A percentile compares a stretch with the other conserved stretches of the same genome.
phyloP scores from a whole-genome alignment of 73 alveolate species.

The Tetrahymena borealis region DNA sequence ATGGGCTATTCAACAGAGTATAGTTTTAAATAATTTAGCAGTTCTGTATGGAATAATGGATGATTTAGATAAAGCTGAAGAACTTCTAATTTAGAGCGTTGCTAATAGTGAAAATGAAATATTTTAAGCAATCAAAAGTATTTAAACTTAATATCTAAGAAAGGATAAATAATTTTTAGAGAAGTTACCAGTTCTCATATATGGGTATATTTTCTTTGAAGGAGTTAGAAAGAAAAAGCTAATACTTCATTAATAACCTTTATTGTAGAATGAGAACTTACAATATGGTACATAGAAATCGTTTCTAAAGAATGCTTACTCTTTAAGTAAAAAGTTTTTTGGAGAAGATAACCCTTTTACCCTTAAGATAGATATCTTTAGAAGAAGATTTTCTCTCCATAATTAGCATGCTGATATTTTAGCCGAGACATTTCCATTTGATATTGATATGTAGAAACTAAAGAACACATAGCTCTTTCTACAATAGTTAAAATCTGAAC shows the following conservation, averaged over 20 bases:
- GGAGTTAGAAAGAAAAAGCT: conserved; percentile 1
- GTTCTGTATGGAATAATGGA: background rate
- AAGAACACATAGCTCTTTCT: background rate
- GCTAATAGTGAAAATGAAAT: background rate
- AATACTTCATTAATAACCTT: background rate
- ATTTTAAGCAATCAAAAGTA: background rate
- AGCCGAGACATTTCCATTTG: background rate
- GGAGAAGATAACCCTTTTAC: background rate
- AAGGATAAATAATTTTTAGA: background rate
- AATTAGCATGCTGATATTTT: background rate
- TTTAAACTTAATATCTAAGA: background rate
- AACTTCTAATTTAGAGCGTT: background rate
- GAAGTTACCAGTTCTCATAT: background rate
- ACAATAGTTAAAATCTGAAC: background rate
- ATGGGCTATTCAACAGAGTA: background rate
- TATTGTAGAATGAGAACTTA: background rate
- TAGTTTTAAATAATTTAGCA: background rate
- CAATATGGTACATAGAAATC: background rate
- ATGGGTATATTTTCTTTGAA: background rate
- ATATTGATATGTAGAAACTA: background rate
- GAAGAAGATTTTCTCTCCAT: background rate
- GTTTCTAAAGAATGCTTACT: background rate
- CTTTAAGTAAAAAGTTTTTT: background rate
- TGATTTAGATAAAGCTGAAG: background rate
- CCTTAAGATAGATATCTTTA: background rate